phyloP scores from a whole-genome alignment of 225 moss, liverwort and hornwort genomes.

The Bryum argenteum region DNA sequence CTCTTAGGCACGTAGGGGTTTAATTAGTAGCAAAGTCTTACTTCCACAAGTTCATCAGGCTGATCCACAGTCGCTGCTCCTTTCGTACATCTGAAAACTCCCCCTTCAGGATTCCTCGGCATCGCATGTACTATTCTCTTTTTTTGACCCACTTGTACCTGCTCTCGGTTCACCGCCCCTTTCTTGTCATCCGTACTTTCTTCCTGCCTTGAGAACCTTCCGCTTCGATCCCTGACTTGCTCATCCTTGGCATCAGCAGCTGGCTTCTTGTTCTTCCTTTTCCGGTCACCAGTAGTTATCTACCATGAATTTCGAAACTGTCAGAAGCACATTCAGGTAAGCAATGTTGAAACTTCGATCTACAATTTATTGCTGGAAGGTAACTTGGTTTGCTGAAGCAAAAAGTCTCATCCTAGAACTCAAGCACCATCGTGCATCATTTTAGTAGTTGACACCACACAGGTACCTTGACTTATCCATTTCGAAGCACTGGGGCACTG shows the following conservation, averaged over 20 bases:
- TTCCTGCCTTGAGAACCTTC: not conserved
- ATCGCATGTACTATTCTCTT: not conserved
- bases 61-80: not conserved
- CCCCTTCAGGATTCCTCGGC: not conserved
- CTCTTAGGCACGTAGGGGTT: no score
- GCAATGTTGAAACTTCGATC: no score
- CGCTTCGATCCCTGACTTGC: not conserved
- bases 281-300: conserved; percentile 20
- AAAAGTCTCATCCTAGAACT: no score
- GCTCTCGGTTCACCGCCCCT: not conserved
- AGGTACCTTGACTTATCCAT: no score
- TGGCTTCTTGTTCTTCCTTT: conserved; percentile 27
- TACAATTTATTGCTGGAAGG: no score
- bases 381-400: no score
- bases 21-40: conserved; percentile 11
- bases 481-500: no score
- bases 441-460: no score
- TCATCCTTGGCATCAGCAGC: not conserved
- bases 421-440: no score
- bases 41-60: conserved; percentile 34
- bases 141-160: conserved; percentile 5
- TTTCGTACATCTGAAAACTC: conserved; percentile 1
- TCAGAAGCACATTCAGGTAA: not conserved
- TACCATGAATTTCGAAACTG: conserved; percentile 26
- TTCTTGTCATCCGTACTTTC: not conserved